Conservation (phyloP, 2,329 filamentous ascomycete species). For the Arachnopeziza araneosa region DNA sequence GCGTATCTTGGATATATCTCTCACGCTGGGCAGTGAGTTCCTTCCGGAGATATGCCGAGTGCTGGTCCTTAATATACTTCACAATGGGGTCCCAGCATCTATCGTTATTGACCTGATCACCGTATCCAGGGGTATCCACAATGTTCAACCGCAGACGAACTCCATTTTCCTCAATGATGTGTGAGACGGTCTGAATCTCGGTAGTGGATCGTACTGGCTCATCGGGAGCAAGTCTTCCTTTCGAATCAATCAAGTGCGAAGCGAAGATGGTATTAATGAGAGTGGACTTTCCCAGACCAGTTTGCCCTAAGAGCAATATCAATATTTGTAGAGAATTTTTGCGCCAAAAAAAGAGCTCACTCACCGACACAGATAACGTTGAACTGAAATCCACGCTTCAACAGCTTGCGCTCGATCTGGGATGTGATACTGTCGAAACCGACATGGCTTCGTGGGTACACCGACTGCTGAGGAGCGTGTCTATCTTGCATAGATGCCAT, state of each 20-base stretch:
- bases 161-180: slow-evolving; percentile 99
- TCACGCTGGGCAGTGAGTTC: slow-evolving; percentile 98
- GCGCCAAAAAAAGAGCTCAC: slow-evolving; percentile 35
- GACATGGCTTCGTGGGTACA: slow-evolving; percentile 94
- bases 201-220: slow-evolving; percentile 93
- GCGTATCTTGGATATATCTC: slow-evolving; percentile 97
- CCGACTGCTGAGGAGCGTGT: slow-evolving; percentile 29
- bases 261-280: slow-evolving; percentile 99
- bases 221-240: slow-evolving; percentile 87
- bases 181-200: slow-evolving; percentile 95
- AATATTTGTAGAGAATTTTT: background rate
- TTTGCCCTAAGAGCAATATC: slow-evolving; percentile 64
- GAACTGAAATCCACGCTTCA: slow-evolving; percentile 99
- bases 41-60: slow-evolving; percentile 98
- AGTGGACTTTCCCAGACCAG: slow-evolving; percentile 96
- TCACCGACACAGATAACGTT: slow-evolving; percentile 98
- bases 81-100: slow-evolving; percentile 99
- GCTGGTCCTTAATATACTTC: slow-evolving; percentile 99
- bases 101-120: slow-evolving; percentile 99
- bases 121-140: slow-evolving; percentile 96
- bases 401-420: slow-evolving; percentile 98
- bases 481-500: slow-evolving; percentile 31
- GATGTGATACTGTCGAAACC: slow-evolving; percentile 99
- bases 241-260: slow-evolving; percentile 97
- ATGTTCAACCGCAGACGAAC: slow-evolving; percentile 97